Conservation (phyloP, 495 filamentous ascomycete species). For the Darksidea phi region DNA sequence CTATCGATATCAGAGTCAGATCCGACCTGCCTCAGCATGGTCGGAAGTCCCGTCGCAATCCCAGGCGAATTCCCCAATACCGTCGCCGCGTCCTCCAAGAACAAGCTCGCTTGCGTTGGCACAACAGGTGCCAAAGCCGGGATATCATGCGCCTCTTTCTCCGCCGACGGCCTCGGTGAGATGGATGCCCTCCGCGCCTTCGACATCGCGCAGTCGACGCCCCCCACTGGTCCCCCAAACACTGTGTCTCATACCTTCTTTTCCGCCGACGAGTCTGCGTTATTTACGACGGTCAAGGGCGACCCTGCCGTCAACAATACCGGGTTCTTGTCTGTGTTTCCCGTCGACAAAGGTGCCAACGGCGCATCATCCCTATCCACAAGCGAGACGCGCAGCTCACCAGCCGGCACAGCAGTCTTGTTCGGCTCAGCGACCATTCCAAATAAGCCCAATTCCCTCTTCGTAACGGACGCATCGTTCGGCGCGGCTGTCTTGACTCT, state of each 20-base stretch:
- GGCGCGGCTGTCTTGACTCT: slow-evolving; percentile 50
- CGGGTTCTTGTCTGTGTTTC: slow-evolving; percentile 54
- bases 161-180: slow-evolving; percentile 42
- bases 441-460: slow-evolving; percentile 40
- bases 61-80: slow-evolving; percentile 59
- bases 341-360: slow-evolving; percentile 37
- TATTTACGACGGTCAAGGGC: slow-evolving; percentile 60
- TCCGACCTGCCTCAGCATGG: slow-evolving; percentile 47
- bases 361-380: slow-evolving; percentile 25
- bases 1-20: slow-evolving; percentile 50
- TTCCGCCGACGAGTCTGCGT: slow-evolving; percentile 50
- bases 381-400: slow-evolving; percentile 32
- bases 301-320: slow-evolving; percentile 52
- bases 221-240: slow-evolving; percentile 55
- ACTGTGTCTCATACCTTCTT: slow-evolving; percentile 58
- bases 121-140: slow-evolving; percentile 55
- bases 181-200: slow-evolving; percentile 50
- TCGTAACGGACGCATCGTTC: slow-evolving; percentile 58
- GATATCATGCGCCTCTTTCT: slow-evolving; percentile 53
- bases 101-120: slow-evolving; percentile 55
- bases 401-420: slow-evolving; percentile 52
- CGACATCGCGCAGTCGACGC: slow-evolving; percentile 52
- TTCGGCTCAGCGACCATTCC: slow-evolving; percentile 54
- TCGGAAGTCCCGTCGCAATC: slow-evolving; percentile 47
- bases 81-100: slow-evolving; percentile 52